Evolutionary conservation across 257 asterid species (phyloP), one percentile per base, ranked within the genome.

Genomic region (Gardenia jasminoides): DNA sequence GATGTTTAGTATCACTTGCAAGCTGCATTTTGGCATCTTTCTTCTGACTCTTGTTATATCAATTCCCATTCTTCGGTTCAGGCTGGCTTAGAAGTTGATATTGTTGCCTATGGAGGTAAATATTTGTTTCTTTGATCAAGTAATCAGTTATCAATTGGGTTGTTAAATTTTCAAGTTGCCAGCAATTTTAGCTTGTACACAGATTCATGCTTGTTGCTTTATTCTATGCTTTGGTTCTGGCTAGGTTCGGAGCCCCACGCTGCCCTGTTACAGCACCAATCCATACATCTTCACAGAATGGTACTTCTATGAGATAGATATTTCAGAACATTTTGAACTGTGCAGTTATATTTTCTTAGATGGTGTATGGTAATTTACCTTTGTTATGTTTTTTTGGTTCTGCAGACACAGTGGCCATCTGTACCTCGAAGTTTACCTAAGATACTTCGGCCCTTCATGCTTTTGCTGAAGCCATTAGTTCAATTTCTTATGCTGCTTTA

Each of bases 51-150:
- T 76, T 50, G 41, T 48, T 26, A 28, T 82, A 54, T 36, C 24
- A 28, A 46, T 77, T 74, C 67, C 58, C n/a, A 74, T 30, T 20
- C 79, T 78, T 77, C 64, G 78, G 19, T 41, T 88, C 96, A 95
- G 99, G 96, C 93, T 58, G 82, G 77, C 75, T 84, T 93, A 48
- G 90, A 91, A 69, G 99, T 93, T 77, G 98, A 93, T 80, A 89
- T 95, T 85, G 94, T 95, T 61, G 97, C 97, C 46, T 93, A 95
- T 91, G 98, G 99, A 92, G 98, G 99, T 91, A 85, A 65, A 87
- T 36, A 44, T 77, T 41, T 84, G 52, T 70, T 19, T 36, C 41
- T 36, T 36, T 36, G 4, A 36, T 36, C 41, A 36, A 36, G 41
- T 1, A 46, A n/a, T 30, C 50, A 30, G 56, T 16, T 43, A 1